These are phyloP conservation scores for Saccharata proteae DNA, from an alignment of 2,329 filamentous ascomycete species.

Conservation along the genomic window DNA sequence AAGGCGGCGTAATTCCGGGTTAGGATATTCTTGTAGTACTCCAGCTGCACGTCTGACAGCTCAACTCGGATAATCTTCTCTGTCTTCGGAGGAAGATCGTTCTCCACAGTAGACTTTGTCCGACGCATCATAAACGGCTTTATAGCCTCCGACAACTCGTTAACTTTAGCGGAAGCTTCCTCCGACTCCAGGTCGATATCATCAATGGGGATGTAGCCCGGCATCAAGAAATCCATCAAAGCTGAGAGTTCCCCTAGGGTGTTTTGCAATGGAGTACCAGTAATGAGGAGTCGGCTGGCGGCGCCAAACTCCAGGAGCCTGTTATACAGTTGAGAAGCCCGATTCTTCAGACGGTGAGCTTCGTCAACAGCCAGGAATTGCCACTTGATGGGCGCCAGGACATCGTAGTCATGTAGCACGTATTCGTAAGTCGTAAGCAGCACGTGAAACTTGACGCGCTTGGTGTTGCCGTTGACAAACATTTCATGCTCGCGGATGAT, in stretches of 20 bases:
- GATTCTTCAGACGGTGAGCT: slow-evolving; percentile 91
- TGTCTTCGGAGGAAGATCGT: slow-evolving; percentile 88
- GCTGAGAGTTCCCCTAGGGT: slow-evolving; percentile 87
- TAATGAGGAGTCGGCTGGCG: slow-evolving; percentile 84
- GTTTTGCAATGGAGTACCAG: slow-evolving; percentile 94
- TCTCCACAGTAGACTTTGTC: slow-evolving; percentile 95
- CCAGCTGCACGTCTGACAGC: slow-evolving; percentile 86
- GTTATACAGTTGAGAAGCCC: slow-evolving; percentile 83
- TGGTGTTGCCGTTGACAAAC: slow-evolving; percentile 71
- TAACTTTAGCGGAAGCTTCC: slow-evolving; percentile 76
- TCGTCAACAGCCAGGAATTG: slow-evolving; percentile 95
- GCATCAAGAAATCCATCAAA: slow-evolving; percentile 91
- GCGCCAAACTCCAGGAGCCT: slow-evolving; percentile 77
- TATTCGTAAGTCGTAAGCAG: slow-evolving; percentile 96
- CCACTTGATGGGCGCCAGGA: slow-evolving; percentile 88
- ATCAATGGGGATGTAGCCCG: slow-evolving; percentile 83
- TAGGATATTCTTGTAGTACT: slow-evolving; percentile 98
- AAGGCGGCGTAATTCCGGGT: slow-evolving; percentile 92
- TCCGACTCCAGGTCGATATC: slow-evolving; percentile 74
- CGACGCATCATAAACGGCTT: slow-evolving; percentile 90
- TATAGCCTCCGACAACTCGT: slow-evolving; percentile 73
- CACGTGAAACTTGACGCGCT: slow-evolving; percentile 93
- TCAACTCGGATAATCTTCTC: slow-evolving; percentile 99
- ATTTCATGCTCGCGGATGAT: slow-evolving; percentile 88
- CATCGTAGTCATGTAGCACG: slow-evolving; percentile 72